Evolutionary conservation across 495 filamentous ascomycete species (phyloP).

Genomic region (Penicillium turbatum): DNA sequence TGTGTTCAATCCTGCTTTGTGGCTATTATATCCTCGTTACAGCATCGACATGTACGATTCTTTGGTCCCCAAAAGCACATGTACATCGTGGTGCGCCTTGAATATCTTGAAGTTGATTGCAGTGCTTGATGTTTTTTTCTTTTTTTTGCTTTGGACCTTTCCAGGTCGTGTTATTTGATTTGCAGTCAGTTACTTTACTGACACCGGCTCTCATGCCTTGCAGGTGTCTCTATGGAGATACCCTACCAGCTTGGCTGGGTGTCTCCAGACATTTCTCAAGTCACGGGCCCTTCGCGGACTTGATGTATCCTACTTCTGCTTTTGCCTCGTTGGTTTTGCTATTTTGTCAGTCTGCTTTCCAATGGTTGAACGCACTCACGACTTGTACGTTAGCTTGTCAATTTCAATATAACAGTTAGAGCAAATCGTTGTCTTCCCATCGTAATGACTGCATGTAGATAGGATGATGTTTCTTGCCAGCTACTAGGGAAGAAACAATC

Average conservation of each 20-base stretch:
- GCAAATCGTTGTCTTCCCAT: not conserved
- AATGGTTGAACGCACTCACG: slow-evolving; percentile 20
- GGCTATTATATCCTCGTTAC: slow-evolving; percentile 2
- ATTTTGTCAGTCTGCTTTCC: slow-evolving; percentile 7
- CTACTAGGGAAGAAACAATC: too few species aligned
- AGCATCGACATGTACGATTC: slow-evolving; percentile 36
- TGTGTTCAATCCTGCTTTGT: not conserved
- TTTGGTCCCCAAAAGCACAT: slow-evolving; percentile 18
- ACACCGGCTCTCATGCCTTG: not conserved
- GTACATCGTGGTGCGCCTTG: slow-evolving; percentile 9
- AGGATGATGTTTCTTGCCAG: too few species aligned
- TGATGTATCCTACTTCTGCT: slow-evolving; percentile 5
- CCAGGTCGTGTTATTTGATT: not conserved
- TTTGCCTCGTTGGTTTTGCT: slow-evolving; percentile 8
- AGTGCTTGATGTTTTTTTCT: not conserved
- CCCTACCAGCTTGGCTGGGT: not conserved
- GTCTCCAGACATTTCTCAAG: not conserved
- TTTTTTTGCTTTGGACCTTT: not conserved
- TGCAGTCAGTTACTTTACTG: not conserved
- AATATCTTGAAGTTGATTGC: not conserved
- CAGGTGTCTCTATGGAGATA: not conserved
- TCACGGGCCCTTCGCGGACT: slow-evolving; percentile 1
- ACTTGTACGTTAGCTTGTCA: slow-evolving; percentile 21
- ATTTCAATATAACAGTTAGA: slow-evolving; percentile 12
- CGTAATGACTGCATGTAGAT: too few species aligned